Percentiles rank a stretch among this genome's conserved stretches.
phyloP scores from a whole-genome alignment of 768 basidiomycete genomes.

The Phaffia tasmanica region DNA sequence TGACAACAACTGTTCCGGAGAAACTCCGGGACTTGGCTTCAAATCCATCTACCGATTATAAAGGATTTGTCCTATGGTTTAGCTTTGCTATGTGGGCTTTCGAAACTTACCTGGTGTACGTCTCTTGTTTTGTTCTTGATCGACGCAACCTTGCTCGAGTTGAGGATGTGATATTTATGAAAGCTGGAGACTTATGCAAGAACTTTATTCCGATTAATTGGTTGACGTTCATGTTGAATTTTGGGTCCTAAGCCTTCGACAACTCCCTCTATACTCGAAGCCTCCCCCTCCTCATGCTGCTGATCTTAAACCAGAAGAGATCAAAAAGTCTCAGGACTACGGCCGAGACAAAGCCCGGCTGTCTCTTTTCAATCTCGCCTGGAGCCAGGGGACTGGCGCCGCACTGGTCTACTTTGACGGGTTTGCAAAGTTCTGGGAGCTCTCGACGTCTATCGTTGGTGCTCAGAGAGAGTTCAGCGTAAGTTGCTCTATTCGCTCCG shows the following conservation, averaged over 20 bases:
- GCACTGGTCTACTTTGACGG: constrained; percentile 56
- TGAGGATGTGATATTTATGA: neutral
- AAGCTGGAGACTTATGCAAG: neutral
- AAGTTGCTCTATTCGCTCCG: neutral
- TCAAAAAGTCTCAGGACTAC: constrained; percentile 82
- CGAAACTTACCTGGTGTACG: constrained; percentile 77
- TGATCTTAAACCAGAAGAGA: constrained; percentile 43
- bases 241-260: constrained; percentile 48
- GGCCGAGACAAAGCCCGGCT: constrained; percentile 82
- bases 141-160: neutral
- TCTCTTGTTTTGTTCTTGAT: constrained; percentile 27
- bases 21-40: neutral
- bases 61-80: constrained; percentile 62
- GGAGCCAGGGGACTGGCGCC: constrained; percentile 61
- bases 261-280: constrained; percentile 75
- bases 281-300: constrained; percentile 62
- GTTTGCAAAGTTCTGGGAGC: constrained; percentile 38
- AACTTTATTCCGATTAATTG: neutral
- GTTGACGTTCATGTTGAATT: neutral
- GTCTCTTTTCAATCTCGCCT: constrained; percentile 59
- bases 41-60: constrained; percentile 50
- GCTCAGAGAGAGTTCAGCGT: constrained; percentile 15
- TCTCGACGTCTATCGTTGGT: constrained; percentile 11
- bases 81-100: constrained; percentile 71
- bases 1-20: neutral